Evolutionary conservation across 306 rosid species (phyloP).

Genomic region (Quercus robur): DNA sequence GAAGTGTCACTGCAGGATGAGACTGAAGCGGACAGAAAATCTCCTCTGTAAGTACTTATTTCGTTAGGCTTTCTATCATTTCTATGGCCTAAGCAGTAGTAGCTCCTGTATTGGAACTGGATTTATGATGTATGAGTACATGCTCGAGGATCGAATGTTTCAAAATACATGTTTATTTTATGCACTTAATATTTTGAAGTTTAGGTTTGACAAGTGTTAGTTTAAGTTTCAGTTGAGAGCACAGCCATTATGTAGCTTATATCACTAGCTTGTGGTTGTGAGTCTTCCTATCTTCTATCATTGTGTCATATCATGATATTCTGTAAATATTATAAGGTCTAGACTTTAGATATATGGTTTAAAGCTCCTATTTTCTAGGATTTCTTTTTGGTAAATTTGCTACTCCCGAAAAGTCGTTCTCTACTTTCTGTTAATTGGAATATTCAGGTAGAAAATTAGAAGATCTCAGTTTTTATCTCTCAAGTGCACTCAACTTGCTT

Average conservation of each 20-base stretch:
- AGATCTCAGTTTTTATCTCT: too few species aligned
- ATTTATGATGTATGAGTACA: background rate
- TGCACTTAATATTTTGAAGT: background rate
- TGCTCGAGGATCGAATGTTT: background rate
- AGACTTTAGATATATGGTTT: too few species aligned
- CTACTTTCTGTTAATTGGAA: background rate
- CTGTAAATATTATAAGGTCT: background rate
- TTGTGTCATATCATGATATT: background rate
- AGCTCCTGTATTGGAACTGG: background rate
- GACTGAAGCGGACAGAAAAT: constrained; percentile 1
- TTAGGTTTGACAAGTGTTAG: background rate
- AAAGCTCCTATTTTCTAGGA: background rate
- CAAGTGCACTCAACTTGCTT: too few species aligned
- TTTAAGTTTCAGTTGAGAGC: too few species aligned
- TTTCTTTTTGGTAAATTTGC: background rate
- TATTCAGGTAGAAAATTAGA: background rate
- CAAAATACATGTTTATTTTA: background rate
- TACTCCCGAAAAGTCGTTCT: background rate
- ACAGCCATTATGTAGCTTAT: too few species aligned
- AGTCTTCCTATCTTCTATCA: background rate
- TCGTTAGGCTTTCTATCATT: background rate
- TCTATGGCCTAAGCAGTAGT: too few species aligned
- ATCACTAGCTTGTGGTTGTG: background rate
- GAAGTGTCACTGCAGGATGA: background rate
- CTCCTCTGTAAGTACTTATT: background rate